Conservation (phyloP, 345 rosid genomes). For the Balakata baccata region DNA sequence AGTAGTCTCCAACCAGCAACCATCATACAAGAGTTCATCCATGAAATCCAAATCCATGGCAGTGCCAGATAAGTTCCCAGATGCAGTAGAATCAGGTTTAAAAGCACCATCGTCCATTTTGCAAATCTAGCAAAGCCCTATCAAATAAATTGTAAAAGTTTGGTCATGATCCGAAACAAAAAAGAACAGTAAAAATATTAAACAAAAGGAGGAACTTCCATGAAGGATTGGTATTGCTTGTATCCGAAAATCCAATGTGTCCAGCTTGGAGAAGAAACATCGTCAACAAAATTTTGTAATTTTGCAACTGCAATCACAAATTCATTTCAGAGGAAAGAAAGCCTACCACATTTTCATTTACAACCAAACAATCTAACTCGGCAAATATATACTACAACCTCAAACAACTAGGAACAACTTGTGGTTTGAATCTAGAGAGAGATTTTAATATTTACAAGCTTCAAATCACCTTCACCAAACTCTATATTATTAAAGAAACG, state of each 20-base stretch:
- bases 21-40: conserved; percentile 78
- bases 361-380: conserved; percentile 9
- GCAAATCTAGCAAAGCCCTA: neutral
- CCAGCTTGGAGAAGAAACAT: conserved; percentile 72
- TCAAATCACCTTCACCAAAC: conserved; percentile 12
- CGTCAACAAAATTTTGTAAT: conserved; percentile 48
- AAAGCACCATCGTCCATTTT: conserved; percentile 52
- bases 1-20: conserved; percentile 74
- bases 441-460: neutral
- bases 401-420: conserved; percentile 12
- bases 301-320: conserved; percentile 60
- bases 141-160: conserved; percentile 19
- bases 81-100: conserved; percentile 44
- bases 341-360: conserved; percentile 30
- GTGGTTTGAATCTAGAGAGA: conserved; percentile 1
- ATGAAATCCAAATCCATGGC: conserved; percentile 84
- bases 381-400: conserved; percentile 14
- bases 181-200: conserved; percentile 57
- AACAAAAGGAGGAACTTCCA: conserved; percentile 64
- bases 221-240: conserved; percentile 44
- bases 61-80: conserved; percentile 42
- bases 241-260: conserved; percentile 47
- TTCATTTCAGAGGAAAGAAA: conserved; percentile 60
- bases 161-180: conserved; percentile 47
- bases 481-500: conserved; percentile 7